phyloP scores from a whole-genome alignment of 2,329 filamentous ascomycete genomes.

The Pseudomassariella vexata region DNA sequence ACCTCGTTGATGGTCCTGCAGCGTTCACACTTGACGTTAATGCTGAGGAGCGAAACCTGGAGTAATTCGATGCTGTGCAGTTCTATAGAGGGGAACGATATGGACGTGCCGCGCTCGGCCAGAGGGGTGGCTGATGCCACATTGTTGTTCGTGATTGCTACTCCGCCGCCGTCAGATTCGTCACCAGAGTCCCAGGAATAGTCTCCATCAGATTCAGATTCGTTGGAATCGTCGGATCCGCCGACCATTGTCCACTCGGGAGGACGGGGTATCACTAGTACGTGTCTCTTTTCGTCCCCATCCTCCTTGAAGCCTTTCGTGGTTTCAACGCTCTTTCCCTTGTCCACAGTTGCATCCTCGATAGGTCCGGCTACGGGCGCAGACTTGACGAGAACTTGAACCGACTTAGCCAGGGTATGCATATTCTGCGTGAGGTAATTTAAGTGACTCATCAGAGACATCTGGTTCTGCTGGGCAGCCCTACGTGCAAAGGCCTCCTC shows the following conservation, averaged over 20 bases:
- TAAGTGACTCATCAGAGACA: constrained; percentile 66
- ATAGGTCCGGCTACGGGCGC: constrained; percentile 8
- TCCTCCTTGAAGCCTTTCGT: too few relatives aligned
- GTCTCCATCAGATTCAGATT: constrained; percentile 24
- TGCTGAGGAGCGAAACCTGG: constrained; percentile 58
- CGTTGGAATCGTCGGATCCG: constrained; percentile 37
- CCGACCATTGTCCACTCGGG: constrained; percentile 63
- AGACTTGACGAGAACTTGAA: constrained; percentile 18
- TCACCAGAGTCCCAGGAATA: constrained; percentile 43
- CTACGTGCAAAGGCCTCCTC: constrained; percentile 61
- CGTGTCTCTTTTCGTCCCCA: constrained; percentile 53
- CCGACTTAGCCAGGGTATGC: constrained; percentile 57
- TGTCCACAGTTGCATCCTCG: constrained; percentile 10
- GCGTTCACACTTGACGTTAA: constrained; percentile 72
- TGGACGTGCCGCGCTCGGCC: constrained; percentile 63
- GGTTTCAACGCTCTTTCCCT: constrained; percentile 16
- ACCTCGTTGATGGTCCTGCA: constrained; percentile 72
- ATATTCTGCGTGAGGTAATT: constrained; percentile 72
- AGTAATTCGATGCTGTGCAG: constrained; percentile 73
- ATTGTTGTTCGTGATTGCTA: constrained; percentile 20
- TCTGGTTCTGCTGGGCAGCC: constrained; percentile 47
- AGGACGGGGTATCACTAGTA: constrained; percentile 68
- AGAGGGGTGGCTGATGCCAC: constrained; percentile 28
- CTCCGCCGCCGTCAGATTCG: constrained; percentile 41
- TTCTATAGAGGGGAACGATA: constrained; percentile 74